Evolutionary conservation across 306 rosid genomes (phyloP).

Genomic region (Fragaria nilgerrensis): DNA sequence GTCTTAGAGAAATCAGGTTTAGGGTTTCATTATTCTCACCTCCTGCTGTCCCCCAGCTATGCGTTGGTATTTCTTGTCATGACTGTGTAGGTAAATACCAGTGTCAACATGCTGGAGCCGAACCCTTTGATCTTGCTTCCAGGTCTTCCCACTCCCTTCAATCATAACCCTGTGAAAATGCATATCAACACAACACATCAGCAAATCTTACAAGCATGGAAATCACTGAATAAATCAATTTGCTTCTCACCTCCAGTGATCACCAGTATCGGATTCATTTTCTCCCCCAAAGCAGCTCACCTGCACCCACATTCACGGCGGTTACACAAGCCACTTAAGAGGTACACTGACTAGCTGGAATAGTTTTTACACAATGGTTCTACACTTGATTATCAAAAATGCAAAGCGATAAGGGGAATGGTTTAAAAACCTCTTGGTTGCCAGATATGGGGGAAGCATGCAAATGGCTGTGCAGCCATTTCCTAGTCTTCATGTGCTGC

Average conservation of each 20-base stretch:
- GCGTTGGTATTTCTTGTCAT: slow-evolving; percentile 91
- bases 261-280: slow-evolving; percentile 77
- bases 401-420: not conserved
- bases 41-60: slow-evolving; percentile 99
- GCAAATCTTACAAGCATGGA: slow-evolving; percentile 13
- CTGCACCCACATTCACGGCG: slow-evolving; percentile 42
- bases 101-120: slow-evolving; percentile 97
- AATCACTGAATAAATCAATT: not conserved
- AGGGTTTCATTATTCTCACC: slow-evolving; percentile 52
- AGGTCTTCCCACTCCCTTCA: slow-evolving; percentile 93
- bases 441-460: slow-evolving; percentile 91
- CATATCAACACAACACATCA: slow-evolving; percentile 28
- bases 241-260: slow-evolving; percentile 73
- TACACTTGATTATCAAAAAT: not conserved
- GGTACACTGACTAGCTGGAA: not conserved
- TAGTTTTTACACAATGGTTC: not conserved
- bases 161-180: slow-evolving; percentile 49
- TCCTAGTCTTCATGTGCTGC: slow-evolving; percentile 96
- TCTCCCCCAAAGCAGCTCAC: slow-evolving; percentile 96
- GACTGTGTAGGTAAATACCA: slow-evolving; percentile 77
- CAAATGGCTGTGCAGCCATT: slow-evolving; percentile 98
- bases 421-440: slow-evolving; percentile 71
- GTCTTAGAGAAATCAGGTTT: not conserved
- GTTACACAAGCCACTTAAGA: not conserved
- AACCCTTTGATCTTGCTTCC: slow-evolving; percentile 94